phyloP scores from a whole-genome alignment of 164 flowering plant species.

The Echeveria elegans region DNA sequence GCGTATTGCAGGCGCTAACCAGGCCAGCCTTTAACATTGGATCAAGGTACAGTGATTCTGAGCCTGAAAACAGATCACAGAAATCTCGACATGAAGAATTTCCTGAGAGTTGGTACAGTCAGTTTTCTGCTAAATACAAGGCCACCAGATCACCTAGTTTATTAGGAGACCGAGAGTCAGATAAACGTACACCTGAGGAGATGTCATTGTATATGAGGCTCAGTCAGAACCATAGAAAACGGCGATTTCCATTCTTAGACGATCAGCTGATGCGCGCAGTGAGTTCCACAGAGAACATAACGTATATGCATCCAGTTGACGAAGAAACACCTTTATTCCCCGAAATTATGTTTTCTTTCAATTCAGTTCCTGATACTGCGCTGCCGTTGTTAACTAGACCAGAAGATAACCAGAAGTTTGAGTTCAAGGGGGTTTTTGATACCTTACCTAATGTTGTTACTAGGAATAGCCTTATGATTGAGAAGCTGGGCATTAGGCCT shows the following conservation, averaged over 20 bases:
- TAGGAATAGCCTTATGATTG: conserved; percentile 74
- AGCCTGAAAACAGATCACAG: conserved; percentile 37
- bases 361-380: conserved; percentile 87
- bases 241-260: conserved; percentile 44
- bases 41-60: conserved; percentile 44
- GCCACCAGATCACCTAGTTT: conserved; percentile 40
- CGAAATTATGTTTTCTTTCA: conserved; percentile 60
- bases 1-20: conserved; percentile 36
- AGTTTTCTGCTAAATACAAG: conserved; percentile 57
- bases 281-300: conserved; percentile 28
- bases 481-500: conserved; percentile 80
- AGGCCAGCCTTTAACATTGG: conserved; percentile 34
- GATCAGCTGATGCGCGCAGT: conserved; percentile 33
- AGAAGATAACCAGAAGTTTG: conserved; percentile 40
- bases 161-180: conserved; percentile 47
- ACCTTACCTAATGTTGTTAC: conserved; percentile 59
- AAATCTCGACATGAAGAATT: conserved; percentile 48
- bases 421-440: conserved; percentile 76
- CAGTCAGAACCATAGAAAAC: conserved; percentile 66
- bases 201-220: conserved; percentile 63
- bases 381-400: conserved; percentile 28
- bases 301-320: conserved; percentile 34
- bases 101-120: conserved; percentile 85
- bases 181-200: conserved; percentile 67
- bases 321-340: conserved; percentile 60